Evolutionary conservation across 2,329 filamentous ascomycete genomes (phyloP).

Genomic region (Penicillium rolfsii): DNA sequence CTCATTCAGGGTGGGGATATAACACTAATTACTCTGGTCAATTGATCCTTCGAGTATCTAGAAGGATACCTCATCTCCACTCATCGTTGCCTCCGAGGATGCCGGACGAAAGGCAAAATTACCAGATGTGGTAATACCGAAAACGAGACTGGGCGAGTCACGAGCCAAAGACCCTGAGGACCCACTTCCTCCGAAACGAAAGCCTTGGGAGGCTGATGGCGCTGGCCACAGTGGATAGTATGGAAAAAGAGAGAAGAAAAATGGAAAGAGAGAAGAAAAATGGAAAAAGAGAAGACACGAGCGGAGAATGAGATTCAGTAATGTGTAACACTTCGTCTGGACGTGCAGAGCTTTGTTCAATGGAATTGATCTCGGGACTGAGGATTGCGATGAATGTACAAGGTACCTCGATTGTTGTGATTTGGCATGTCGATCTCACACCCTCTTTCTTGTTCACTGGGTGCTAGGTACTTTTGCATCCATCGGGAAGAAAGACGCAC

Average conservation of each 20-base stretch:
- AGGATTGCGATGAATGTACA: too few species aligned
- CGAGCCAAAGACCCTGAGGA: slow-evolving; percentile 10
- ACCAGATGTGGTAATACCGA: neutral
- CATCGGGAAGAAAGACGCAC: neutral
- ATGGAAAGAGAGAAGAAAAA: neutral
- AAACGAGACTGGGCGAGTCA: neutral
- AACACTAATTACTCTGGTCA: neutral
- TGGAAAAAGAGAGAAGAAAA: neutral
- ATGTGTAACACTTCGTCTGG: neutral
- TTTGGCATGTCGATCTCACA: neutral
- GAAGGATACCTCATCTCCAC: neutral
- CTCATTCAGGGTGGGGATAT: neutral
- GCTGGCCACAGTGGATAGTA: neutral
- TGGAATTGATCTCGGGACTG: too few species aligned
- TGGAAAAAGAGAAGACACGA: neutral
- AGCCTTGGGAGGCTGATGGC: slow-evolving; percentile 2
- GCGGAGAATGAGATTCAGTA: neutral
- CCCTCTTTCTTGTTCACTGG: neutral
- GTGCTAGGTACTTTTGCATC: neutral
- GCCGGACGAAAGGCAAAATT: slow-evolving; percentile 1
- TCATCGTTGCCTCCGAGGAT: neutral
- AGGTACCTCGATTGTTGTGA: neutral
- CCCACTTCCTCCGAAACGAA: slow-evolving; percentile 11
- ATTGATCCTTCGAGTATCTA: neutral
- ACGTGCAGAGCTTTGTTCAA: neutral